Percentiles rank a stretch among this genome's conserved stretches.
Conservation (phyloP, 2,329 filamentous ascomycete species). For the Trichoderma atrobrunneum region DNA sequence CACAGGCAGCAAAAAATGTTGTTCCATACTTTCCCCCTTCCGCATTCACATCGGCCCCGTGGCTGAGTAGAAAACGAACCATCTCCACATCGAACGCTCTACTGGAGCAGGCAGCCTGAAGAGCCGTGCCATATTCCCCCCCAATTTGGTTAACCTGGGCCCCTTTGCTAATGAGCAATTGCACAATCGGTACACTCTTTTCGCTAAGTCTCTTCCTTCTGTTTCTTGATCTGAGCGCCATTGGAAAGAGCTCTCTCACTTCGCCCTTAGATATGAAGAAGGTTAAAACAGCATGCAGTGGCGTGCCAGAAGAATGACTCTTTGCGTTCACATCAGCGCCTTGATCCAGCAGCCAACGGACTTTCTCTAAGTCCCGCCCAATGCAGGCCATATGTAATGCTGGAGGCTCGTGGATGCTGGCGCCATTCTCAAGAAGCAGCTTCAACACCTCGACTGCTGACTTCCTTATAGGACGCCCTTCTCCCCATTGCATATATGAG, state of each 20-base stretch:
- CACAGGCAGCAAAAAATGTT: too few species aligned
- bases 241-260: too few species aligned
- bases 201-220: too few species aligned
- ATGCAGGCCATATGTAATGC: not conserved
- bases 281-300: not conserved
- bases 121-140: not conserved
- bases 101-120: not conserved
- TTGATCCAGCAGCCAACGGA: not conserved
- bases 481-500: not conserved
- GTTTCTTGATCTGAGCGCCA: too few species aligned
- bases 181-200: not conserved
- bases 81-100: rapidly evolving
- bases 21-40: not conserved
- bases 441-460: not conserved
- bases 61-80: not conserved
- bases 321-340: not conserved
- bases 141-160: not conserved
- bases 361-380: not conserved
- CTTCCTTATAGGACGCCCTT: not conserved
- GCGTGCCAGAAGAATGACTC: not conserved
- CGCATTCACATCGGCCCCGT: not conserved
- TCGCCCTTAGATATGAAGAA: too few species aligned
- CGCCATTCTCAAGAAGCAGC: not conserved
- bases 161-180: not conserved
- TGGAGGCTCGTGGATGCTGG: not conserved